Conservation (phyloP, 495 filamentous ascomycete genomes). For the Platismatia glauca region DNA sequence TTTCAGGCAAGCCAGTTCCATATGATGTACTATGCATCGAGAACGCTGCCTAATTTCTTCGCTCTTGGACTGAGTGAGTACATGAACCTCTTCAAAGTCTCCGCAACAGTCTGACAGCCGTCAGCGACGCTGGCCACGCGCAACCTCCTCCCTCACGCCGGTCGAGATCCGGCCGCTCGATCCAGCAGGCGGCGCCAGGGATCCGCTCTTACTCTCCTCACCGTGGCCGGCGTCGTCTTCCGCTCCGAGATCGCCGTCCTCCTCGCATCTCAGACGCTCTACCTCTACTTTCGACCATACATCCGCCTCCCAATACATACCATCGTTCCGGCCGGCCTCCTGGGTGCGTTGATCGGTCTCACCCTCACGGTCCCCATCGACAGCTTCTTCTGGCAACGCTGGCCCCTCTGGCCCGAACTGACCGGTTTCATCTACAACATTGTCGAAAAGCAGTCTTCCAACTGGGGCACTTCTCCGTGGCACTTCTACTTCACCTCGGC, state of each 20-base stretch:
- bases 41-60: conserved; percentile 94
- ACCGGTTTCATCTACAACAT: conserved; percentile 88
- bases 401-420: conserved; percentile 82
- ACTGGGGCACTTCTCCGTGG: conserved; percentile 82
- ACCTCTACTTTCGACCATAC: conserved; percentile 47
- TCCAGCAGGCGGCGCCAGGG: conserved; percentile 36
- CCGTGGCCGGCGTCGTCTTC: conserved; percentile 77
- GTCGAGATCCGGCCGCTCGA: conserved; percentile 26
- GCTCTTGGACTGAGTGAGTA: conserved; percentile 70
- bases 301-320: conserved; percentile 42
- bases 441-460: conserved; percentile 54
- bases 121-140: conserved; percentile 60
- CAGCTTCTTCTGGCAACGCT: conserved; percentile 81
- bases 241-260: conserved; percentile 84
- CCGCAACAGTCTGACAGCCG: not conserved
- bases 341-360: conserved; percentile 54
- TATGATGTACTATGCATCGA: conserved; percentile 84
- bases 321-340: conserved; percentile 59
- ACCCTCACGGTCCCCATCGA: conserved; percentile 63
- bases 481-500: conserved; percentile 78
- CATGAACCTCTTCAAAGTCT: not conserved
- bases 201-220: conserved; percentile 62
- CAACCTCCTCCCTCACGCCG: conserved; percentile 53
- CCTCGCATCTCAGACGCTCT: conserved; percentile 47
- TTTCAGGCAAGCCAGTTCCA: conserved; percentile 88